These are phyloP conservation scores for Fusarium hainanense DNA, from an alignment of 2,329 filamentous ascomycete genomes.

Conservation along the genomic window DNA sequence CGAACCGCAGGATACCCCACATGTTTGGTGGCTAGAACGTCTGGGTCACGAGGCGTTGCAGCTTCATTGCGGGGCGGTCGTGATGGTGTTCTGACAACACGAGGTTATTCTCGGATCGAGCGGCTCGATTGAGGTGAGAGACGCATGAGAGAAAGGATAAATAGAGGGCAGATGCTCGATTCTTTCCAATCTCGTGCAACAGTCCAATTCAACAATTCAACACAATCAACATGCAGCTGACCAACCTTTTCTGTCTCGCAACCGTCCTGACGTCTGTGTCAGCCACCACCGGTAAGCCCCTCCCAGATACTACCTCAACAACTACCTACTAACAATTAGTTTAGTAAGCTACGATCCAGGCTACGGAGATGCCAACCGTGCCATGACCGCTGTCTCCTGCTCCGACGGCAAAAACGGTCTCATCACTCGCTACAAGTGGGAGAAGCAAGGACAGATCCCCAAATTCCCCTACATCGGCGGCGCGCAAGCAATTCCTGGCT, in stretches of 20 bases:
- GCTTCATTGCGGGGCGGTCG: neutral
- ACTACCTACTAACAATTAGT: conserved; percentile 4
- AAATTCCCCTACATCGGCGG: conserved; percentile 68
- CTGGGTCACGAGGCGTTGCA: neutral
- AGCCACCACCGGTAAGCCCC: conserved; percentile 47
- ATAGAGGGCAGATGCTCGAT: neutral
- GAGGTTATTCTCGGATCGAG: neutral
- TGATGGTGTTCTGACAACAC: neutral
- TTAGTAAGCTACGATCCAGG: conserved; percentile 75
- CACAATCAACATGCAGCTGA: conserved; percentile 55
- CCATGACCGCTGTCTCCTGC: conserved; percentile 70
- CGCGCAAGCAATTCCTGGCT: conserved; percentile 60
- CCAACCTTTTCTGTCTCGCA: conserved; percentile 52
- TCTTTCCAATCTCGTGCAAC: neutral
- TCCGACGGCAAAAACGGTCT: conserved; percentile 76
- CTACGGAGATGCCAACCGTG: conserved; percentile 70
- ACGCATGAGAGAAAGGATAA: neutral
- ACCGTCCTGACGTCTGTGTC: conserved; percentile 49
- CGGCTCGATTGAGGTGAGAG: neutral
- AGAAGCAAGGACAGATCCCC: conserved; percentile 62
- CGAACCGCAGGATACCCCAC: neutral
- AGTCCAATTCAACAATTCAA: neutral
- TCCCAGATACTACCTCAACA: neutral
- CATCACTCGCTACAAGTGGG: conserved; percentile 69
- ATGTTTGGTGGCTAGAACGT: neutral